Evolutionary conservation across 768 basidiomycete species (phyloP), one percentile per base, ranked within the genome.

Genomic region (Boletus barrowsii): DNA sequence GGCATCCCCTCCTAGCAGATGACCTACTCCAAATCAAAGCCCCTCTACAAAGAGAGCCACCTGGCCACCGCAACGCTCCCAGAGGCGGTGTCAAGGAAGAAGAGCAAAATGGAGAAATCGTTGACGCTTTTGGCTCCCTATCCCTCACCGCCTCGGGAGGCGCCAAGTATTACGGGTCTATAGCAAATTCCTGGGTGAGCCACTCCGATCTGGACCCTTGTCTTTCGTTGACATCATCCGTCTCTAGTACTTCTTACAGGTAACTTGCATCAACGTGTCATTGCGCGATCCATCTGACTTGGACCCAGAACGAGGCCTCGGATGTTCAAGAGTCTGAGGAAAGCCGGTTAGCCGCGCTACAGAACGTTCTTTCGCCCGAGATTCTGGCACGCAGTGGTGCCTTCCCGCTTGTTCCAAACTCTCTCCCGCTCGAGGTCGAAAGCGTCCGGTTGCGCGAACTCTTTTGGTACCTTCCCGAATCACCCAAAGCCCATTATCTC

Each of bases 51-150:
- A 73, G 88, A 37, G 88, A 90, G 56, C 73, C 72, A n/a, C 73
- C 73, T 15, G 60, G 68, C 29, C 71, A 70, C 41, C 74, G 79
- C 49, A 80, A 78, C 41, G 40, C 70, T 17, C 57, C 64, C 26
- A 57, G 63, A 40, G 68, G 64, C 22, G 61, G 72, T 11, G 60
- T 77, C 43, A 86, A 86, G 54, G 85, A 87, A 63, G 86, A 87
- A 58, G 84, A 85, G 51, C 72, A 70, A 54, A 79, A 81, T 51
- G 79, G 80, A 9, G 88, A 90, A 61, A 77, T 89, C 42, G 81
- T 90, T 5, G 87, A 90, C 67, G 87, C 89, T 10, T 90, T 90
- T 66, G 89, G 89, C 18, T 87, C 88, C 0, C 72, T 91, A n/a
- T 83, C 84, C 11, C 87, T 91, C 60, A 85, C 77, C 44, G 72